Percentiles rank a stretch among this genome's conserved stretches.
Conservation (phyloP, 2,329 filamentous ascomycete genomes). For the Phyllosticta paracitricarpa region DNA sequence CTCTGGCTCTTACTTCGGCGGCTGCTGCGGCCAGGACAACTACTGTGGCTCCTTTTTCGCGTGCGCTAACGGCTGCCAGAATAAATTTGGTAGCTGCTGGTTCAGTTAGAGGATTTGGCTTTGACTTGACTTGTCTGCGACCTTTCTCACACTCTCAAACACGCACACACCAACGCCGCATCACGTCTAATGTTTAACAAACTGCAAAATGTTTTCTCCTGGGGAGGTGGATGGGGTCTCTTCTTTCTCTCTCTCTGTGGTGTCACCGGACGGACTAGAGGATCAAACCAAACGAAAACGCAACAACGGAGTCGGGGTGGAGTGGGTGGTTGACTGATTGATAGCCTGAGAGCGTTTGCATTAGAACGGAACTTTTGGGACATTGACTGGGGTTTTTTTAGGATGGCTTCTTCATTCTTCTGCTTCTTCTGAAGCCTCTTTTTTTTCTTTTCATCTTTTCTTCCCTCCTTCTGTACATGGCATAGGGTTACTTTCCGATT, state of each 20-base stretch:
- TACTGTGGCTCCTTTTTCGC: conserved; percentile 19
- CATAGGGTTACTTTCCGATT: neutral
- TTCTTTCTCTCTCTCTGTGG: neutral
- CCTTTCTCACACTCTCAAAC: neutral
- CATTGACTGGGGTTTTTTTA: neutral
- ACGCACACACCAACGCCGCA: neutral
- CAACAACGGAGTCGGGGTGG: neutral
- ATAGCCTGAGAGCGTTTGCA: neutral
- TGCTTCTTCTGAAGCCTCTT: neutral
- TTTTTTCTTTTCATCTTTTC: neutral
- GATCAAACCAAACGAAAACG: neutral
- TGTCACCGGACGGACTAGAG: too few species aligned
- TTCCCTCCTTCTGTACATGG: neutral
- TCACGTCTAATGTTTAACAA: neutral
- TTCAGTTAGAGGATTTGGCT: neutral
- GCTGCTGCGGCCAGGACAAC: conserved; percentile 21
- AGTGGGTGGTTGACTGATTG: neutral
- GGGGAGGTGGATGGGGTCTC: neutral
- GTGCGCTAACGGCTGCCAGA: conserved; percentile 26
- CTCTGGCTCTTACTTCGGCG: conserved; percentile 10
- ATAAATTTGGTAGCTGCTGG: conserved; percentile 17
- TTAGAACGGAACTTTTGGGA: neutral
- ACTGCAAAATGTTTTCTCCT: neutral
- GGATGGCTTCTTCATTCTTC: neutral
- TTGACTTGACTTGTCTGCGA: neutral